These are phyloP conservation scores for Glebionis coronaria DNA, from an alignment of 129 eudicot species.

Conservation along the genomic window DNA sequence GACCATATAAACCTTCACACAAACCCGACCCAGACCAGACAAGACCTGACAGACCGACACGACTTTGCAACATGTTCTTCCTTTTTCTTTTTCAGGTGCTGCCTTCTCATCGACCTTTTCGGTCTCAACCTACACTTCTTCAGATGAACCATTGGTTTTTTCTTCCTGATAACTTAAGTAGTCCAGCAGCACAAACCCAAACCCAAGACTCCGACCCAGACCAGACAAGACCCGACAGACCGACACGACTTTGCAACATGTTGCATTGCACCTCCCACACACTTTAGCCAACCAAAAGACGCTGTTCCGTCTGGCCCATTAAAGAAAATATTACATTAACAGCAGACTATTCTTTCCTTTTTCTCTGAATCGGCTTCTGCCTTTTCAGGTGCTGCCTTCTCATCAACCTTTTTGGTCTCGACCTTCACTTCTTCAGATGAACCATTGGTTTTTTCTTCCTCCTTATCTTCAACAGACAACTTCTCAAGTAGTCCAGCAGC, in stretches of 20 bases:
- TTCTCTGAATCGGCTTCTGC: conserved; percentile 33
- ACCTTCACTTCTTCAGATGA: neutral
- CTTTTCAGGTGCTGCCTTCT: conserved; percentile 20
- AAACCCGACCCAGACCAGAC: conserved; percentile 1
- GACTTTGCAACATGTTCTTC: conserved; percentile 16
- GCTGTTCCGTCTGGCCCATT: neutral
- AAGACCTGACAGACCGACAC: conserved; percentile 8
- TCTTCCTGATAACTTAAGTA: conserved; percentile 48
- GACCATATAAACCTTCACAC: conserved; percentile 11
- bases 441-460: conserved; percentile 32
- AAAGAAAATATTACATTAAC: neutral
- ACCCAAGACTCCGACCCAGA: conserved; percentile 4
- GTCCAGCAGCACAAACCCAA: conserved; percentile 54
- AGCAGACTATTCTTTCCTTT: conserved; percentile 33
- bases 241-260: neutral
- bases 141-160: conserved; percentile 24
- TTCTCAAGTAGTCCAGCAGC: conserved; percentile 71
- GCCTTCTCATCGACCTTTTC: conserved; percentile 17
- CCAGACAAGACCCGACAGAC: conserved; percentile 10
- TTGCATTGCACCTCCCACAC: conserved; percentile 1
- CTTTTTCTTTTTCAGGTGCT: conserved; percentile 37
- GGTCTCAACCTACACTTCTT: conserved; percentile 11
- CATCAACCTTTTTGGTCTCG: conserved; percentile 23
- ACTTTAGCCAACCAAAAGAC: neutral
- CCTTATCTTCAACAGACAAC: conserved; percentile 50